Percentiles rank a stretch among this genome's conserved stretches.
Conservation (phyloP, 2,329 filamentous ascomycete species). For the Colletotrichum truncatum region DNA sequence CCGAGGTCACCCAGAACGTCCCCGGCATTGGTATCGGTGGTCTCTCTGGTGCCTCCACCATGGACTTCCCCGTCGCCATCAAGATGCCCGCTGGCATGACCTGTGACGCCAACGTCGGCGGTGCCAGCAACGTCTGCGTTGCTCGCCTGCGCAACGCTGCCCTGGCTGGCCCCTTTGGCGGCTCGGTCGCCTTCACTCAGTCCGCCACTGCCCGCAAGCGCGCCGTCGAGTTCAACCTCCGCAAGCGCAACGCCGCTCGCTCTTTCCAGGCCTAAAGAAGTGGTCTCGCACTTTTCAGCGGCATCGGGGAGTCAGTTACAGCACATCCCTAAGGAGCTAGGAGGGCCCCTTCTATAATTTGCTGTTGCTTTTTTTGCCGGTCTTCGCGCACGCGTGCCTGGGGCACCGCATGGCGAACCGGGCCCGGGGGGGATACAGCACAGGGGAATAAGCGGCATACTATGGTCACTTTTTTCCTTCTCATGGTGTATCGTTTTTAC, state of each 20-base stretch:
- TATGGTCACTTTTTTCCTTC: not conserved
- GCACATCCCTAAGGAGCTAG: slow-evolving; percentile 3
- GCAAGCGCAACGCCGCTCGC: slow-evolving; percentile 44
- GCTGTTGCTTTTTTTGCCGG: not conserved
- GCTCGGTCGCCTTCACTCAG: slow-evolving; percentile 72
- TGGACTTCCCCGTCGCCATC: slow-evolving; percentile 71
- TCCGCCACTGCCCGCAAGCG: slow-evolving; percentile 67
- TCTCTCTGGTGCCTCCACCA: slow-evolving; percentile 66
- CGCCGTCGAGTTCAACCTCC: slow-evolving; percentile 61
- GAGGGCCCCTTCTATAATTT: not conserved
- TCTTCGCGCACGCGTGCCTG: not conserved
- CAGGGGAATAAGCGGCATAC: not conserved
- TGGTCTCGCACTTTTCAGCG: not conserved
- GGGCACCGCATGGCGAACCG: not conserved
- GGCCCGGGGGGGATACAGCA: not conserved
- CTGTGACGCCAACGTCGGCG: slow-evolving; percentile 67
- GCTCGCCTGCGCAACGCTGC: slow-evolving; percentile 71
- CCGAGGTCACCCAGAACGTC: slow-evolving; percentile 67
- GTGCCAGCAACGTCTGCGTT: slow-evolving; percentile 70
- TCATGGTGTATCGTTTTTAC: slow-evolving; percentile 1
- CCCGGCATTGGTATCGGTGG: slow-evolving; percentile 65
- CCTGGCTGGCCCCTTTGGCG: slow-evolving; percentile 72
- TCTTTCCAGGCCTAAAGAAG: slow-evolving; percentile 22
- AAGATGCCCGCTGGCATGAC: slow-evolving; percentile 75
- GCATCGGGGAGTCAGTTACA: slow-evolving; percentile 2